These are phyloP conservation scores for Mycena vulgaris DNA, from an alignment of 768 basidiomycete genomes.

Conservation along the genomic window DNA sequence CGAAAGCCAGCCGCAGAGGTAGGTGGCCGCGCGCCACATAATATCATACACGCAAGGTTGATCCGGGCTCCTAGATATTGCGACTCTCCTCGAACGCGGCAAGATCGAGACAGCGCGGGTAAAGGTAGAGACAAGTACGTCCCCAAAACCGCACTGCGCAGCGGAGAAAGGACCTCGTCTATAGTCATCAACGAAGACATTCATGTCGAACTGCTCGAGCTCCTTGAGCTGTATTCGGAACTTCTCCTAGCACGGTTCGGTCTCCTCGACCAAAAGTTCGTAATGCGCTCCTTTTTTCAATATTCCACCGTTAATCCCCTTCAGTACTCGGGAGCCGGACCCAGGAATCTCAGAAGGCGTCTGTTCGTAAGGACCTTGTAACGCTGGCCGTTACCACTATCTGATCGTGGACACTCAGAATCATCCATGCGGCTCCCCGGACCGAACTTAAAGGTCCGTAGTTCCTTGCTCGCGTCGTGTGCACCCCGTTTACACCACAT, in stretches of 20 bases:
- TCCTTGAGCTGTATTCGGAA: conserved; percentile 96
- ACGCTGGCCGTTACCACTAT: not conserved
- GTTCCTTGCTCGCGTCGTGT: not conserved
- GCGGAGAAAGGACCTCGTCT: conserved; percentile 21
- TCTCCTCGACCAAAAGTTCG: conserved; percentile 90
- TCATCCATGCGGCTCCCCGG: conserved; percentile 93
- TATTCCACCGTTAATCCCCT: conserved; percentile 29
- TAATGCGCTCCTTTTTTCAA: conserved; percentile 35
- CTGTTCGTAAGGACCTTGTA: conserved; percentile 53
- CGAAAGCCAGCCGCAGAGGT: conserved; percentile 74
- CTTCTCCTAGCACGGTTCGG: conserved; percentile 94
- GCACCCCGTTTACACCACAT: conserved; percentile 21
- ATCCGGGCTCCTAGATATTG: conserved; percentile 65
- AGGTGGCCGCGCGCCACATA: not conserved
- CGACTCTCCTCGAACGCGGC: conserved; percentile 81
- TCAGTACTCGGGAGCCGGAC: conserved; percentile 87
- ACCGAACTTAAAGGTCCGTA: conserved; percentile 88
- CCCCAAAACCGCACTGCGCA: conserved; percentile 38
- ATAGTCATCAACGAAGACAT: conserved; percentile 89
- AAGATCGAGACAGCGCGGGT: conserved; percentile 90
- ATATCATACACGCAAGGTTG: not conserved
- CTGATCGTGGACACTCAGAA: conserved; percentile 53
- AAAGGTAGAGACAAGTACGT: conserved; percentile 87
- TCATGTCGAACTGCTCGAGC: conserved; percentile 89
- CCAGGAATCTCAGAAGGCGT: conserved; percentile 90